Conservation (phyloP, 2,329 filamentous ascomycete species). For the Camptophora hylomeconis region DNA sequence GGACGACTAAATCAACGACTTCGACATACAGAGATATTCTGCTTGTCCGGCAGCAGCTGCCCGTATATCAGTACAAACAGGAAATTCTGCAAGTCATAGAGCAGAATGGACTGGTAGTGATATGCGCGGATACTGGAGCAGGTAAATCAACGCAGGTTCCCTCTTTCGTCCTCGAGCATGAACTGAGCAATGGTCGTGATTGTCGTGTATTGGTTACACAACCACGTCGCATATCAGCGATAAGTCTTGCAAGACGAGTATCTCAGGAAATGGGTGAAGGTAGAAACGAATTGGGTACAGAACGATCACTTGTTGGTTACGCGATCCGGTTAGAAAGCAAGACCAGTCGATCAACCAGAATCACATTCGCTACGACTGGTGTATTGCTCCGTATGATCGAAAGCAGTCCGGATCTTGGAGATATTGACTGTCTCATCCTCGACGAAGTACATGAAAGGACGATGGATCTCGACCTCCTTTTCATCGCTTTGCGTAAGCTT, state of each 20-base stretch:
- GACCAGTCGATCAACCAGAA: conserved; percentile 62
- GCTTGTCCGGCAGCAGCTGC: conserved; percentile 61
- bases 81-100: conserved; percentile 68
- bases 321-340: conserved; percentile 89
- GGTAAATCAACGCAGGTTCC: conserved; percentile 98
- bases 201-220: conserved; percentile 96
- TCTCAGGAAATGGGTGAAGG: conserved; percentile 88
- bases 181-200: conserved; percentile 62
- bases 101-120: conserved; percentile 71
- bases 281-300: conserved; percentile 67
- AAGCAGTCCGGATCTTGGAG: conserved; percentile 68
- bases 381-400: conserved; percentile 99
- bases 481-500: conserved; percentile 80
- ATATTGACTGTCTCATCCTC: conserved; percentile 88
- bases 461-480: conserved; percentile 90
- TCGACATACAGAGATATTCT: conserved; percentile 63
- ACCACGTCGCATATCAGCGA: conserved; percentile 86
- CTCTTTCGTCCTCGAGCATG: conserved; percentile 79
- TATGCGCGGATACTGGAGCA: conserved; percentile 92
- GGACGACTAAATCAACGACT: conserved; percentile 9
- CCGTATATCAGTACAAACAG: conserved; percentile 75
- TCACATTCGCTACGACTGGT: conserved; percentile 73
- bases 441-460: conserved; percentile 95
- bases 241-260: conserved; percentile 82
- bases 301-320: conserved; percentile 78